phyloP scores from a whole-genome alignment of 1,139 yeast species.

The Lodderomyces orthopsilosis region DNA sequence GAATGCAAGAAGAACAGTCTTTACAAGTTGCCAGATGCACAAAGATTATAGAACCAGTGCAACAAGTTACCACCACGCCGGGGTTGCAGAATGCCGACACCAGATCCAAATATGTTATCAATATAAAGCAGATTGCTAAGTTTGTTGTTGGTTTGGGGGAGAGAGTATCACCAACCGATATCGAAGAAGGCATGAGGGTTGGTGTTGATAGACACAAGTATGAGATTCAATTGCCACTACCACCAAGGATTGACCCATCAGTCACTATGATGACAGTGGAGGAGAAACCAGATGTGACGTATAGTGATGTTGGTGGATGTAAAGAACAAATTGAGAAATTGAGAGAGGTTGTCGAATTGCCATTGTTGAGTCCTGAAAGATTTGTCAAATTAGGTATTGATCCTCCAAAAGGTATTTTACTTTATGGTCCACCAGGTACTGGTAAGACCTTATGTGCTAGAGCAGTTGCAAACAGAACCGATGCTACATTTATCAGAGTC shows the following conservation, averaged over 20 bases:
- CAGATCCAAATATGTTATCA: constrained; percentile 89
- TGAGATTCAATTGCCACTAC: constrained; percentile 93
- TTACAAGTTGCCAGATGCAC: constrained; percentile 98
- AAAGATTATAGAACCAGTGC: constrained; percentile 74
- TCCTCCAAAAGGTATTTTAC: constrained; percentile 94
- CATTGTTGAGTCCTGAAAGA: constrained; percentile 90
- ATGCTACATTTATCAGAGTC: constrained; percentile 95
- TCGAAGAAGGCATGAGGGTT: constrained; percentile 98
- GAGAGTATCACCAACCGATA: constrained; percentile 95
- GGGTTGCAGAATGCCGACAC: constrained; percentile 63
- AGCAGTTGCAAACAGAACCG: constrained; percentile 98
- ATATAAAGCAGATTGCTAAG: constrained; percentile 96
- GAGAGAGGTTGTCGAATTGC: constrained; percentile 95
- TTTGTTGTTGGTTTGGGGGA: constrained; percentile 96
- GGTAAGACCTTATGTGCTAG: constrained; percentile 98
- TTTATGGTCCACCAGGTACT: constrained; percentile 98
- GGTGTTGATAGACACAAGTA: constrained; percentile 98
- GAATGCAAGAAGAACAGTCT: constrained; percentile 92
- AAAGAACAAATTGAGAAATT: constrained; percentile 96
- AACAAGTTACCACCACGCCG: constrained; percentile 36
- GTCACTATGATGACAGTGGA: constrained; percentile 99
- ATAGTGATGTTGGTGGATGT: constrained; percentile 95
- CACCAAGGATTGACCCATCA: constrained; percentile 95
- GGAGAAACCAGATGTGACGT: constrained; percentile 92
- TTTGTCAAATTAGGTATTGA: constrained; percentile 95